These are phyloP conservation scores for Venturiaceae sp. DNA, from an alignment of 2,329 filamentous ascomycete species.

Conservation along the genomic window DNA sequence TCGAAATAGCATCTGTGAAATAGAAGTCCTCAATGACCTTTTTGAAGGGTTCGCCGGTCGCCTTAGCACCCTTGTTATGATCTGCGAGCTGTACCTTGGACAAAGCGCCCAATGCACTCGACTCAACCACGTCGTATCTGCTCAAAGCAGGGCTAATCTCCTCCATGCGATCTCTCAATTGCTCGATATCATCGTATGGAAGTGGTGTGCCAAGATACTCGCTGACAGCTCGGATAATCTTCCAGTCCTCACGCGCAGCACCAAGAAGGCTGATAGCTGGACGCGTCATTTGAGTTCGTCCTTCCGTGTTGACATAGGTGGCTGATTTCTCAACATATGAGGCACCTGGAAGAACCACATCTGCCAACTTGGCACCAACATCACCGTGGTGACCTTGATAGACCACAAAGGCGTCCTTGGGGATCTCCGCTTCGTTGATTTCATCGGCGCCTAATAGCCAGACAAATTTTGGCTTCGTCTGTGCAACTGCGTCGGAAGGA, in stretches of 20 bases:
- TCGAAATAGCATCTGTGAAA: slow-evolving; percentile 93
- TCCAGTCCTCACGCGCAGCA: slow-evolving; percentile 93
- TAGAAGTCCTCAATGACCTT: slow-evolving; percentile 93
- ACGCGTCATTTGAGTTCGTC: slow-evolving; percentile 87
- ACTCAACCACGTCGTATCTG: slow-evolving; percentile 83
- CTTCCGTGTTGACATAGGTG: slow-evolving; percentile 97
- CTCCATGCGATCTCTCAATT: slow-evolving; percentile 83
- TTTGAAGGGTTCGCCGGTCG: slow-evolving; percentile 65
- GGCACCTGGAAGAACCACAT: slow-evolving; percentile 85
- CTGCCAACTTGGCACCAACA: slow-evolving; percentile 81
- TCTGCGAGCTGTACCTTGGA: slow-evolving; percentile 94
- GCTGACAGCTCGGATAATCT: slow-evolving; percentile 87
- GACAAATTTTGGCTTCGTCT: slow-evolving; percentile 85
- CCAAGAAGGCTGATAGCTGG: slow-evolving; percentile 82
- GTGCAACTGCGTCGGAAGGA: slow-evolving; percentile 69
- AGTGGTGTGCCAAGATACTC: slow-evolving; percentile 84
- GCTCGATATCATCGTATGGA: slow-evolving; percentile 86
- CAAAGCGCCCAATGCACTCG: slow-evolving; percentile 52
- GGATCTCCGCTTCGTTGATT: slow-evolving; percentile 73
- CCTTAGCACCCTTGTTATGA: slow-evolving; percentile 80
- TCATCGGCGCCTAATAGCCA: slow-evolving; percentile 97
- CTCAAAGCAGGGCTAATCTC: slow-evolving; percentile 88
- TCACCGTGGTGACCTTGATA: slow-evolving; percentile 99
- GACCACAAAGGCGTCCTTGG: slow-evolving; percentile 90
- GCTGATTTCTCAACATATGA: slow-evolving; percentile 96